phyloP scores from a whole-genome alignment of 345 rosid species.

The rapeseed (Brassica napus) region Da-Ae NC_063439.1:6063501-6064000 shows the following conservation, averaged over 20 bases:
- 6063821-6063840: slow-evolving; percentile 54
- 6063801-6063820: slow-evolving; percentile 57
- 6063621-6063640: slow-evolving; percentile 25
- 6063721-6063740: slow-evolving; percentile 64
- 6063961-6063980: slow-evolving; percentile 54
- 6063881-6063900: slow-evolving; percentile 55
- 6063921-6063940: slow-evolving; percentile 56
- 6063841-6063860: slow-evolving; percentile 56
- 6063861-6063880: slow-evolving; percentile 60
- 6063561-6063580: slow-evolving; percentile 31
- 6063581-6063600: not conserved
- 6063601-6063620: not conserved
- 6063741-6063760: slow-evolving; percentile 50
- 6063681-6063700: slow-evolving; percentile 79
- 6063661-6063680: slow-evolving; percentile 81
- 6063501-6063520: slow-evolving; percentile 55
- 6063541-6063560: not conserved
- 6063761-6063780: slow-evolving; percentile 68
- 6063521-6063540: slow-evolving; percentile 39
- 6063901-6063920: slow-evolving; percentile 57
- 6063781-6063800: slow-evolving; percentile 55
- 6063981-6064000: slow-evolving; percentile 61
- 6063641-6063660: slow-evolving; percentile 65
- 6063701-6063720: slow-evolving; percentile 52
- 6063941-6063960: slow-evolving; percentile 44